phyloP scores from a whole-genome alignment of 163 green algal species.

The Chlorella variabilis region DNA sequence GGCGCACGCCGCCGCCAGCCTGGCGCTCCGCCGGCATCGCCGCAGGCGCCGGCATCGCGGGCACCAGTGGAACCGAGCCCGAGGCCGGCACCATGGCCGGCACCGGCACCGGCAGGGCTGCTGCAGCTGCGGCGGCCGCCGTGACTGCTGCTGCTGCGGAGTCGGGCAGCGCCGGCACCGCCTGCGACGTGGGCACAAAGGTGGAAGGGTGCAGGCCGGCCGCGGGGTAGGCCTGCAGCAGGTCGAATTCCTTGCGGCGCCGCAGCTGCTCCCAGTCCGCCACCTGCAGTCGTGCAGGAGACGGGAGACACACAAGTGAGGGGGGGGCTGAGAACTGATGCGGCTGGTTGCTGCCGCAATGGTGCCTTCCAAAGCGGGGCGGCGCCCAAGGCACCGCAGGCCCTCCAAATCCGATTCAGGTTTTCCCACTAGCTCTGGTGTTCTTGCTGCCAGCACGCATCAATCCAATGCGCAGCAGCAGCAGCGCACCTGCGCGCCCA shows the following conservation, averaged over 20 bases:
- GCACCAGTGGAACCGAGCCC: slow-evolving; percentile 4
- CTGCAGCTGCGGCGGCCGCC: neutral
- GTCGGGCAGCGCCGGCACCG: neutral
- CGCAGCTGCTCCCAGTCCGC: slow-evolving; percentile 38
- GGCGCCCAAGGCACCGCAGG: no score
- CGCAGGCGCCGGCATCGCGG: neutral
- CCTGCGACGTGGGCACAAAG: slow-evolving; percentile 39
- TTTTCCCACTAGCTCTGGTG: no score
- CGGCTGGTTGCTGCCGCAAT: neutral
- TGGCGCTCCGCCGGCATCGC: neutral
- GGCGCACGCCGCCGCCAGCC: neutral
- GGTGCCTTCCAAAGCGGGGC: no score
- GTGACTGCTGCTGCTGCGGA: slow-evolving; percentile 1
- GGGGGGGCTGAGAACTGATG: neutral
- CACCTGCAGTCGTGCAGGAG: neutral
- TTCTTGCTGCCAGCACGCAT: neutral
- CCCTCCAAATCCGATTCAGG: no score
- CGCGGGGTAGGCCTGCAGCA: slow-evolving; percentile 20
- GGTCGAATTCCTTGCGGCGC: slow-evolving; percentile 18
- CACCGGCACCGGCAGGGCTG: neutral
- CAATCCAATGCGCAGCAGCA: no score
- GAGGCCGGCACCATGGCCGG: slow-evolving; percentile 14
- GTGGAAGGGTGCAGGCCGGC: slow-evolving; percentile 25
- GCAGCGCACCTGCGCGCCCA: slow-evolving; percentile 3
- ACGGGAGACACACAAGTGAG: neutral